Conservation (phyloP, 202 grass and related monocot genomes). For the Bolboschoenoplectus hybrid region DNA sequence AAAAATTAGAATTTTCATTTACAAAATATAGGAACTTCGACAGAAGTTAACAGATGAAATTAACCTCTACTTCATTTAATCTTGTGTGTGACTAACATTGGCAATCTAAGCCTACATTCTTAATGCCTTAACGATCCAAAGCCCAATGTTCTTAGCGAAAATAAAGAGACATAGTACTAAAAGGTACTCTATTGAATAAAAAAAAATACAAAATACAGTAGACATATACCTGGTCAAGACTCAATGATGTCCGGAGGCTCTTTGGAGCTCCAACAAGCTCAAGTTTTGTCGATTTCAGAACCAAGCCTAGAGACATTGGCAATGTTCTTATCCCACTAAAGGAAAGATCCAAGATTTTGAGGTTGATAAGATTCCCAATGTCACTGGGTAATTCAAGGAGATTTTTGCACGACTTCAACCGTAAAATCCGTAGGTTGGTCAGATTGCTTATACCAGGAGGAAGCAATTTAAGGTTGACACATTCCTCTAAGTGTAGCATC, state of each 20-base stretch:
- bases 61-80: neutral
- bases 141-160: neutral
- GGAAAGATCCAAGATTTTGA: slow-evolving; percentile 15
- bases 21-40: neutral
- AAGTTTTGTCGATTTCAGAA: neutral
- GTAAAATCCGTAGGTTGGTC: slow-evolving; percentile 2
- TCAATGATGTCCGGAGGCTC: neutral
- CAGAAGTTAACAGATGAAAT: neutral
- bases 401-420: slow-evolving; percentile 19
- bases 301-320: neutral
- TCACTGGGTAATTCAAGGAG: slow-evolving; percentile 7
- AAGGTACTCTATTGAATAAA: neutral
- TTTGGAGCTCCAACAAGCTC: neutral
- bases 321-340: slow-evolving; percentile 13
- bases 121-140: neutral
- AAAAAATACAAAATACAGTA: neutral
- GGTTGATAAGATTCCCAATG: slow-evolving; percentile 7
- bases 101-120: neutral
- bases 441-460: slow-evolving; percentile 27
- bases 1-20: slow-evolving; percentile 4
- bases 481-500: slow-evolving; percentile 8
- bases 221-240: neutral
- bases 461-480: neutral
- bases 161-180: neutral
- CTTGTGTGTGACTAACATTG: neutral